phyloP scores from a whole-genome alignment of 2,329 filamentous ascomycete genomes.

The Aspergillus brasiliensis region DNA sequence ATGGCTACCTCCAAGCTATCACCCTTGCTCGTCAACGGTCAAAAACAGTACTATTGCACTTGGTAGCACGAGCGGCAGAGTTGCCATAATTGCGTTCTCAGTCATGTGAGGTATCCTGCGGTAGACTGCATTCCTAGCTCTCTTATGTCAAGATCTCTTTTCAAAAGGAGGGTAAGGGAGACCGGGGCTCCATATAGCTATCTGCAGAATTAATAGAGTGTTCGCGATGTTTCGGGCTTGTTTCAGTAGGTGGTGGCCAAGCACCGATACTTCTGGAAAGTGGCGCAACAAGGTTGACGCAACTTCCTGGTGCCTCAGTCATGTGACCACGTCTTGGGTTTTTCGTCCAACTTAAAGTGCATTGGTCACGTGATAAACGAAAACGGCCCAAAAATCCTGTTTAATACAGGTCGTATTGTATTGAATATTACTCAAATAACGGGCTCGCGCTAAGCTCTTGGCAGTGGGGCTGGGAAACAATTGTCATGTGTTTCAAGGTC shows the following conservation, averaged over 20 bases:
- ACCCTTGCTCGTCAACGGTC: background rate
- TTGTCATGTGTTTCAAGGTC: background rate
- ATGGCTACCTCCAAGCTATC: constrained; percentile 8
- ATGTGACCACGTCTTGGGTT: background rate
- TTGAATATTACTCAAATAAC: background rate
- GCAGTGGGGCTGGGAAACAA: background rate
- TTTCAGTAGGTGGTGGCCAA: background rate
- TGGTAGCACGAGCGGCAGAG: constrained; percentile 2
- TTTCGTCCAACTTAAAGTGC: background rate
- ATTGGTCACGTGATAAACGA: background rate
- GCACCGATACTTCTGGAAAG: background rate
- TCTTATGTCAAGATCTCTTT: background rate
- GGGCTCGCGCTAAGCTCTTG: background rate
- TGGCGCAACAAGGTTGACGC: background rate
- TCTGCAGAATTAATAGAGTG: background rate
- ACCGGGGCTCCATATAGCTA: background rate
- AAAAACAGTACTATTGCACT: constrained; percentile 8
- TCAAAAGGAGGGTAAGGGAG: background rate
- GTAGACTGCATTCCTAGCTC: background rate
- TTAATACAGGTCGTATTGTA: background rate
- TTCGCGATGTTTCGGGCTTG: background rate
- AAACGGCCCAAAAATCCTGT: no score
- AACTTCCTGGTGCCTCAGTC: background rate
- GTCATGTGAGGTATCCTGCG: background rate
- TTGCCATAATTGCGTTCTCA: constrained; percentile 1